Evolutionary conservation across 306 rosid species (phyloP), one percentile per base, ranked within the genome.

Genomic region (Pterocarpus santalinus): DNA sequence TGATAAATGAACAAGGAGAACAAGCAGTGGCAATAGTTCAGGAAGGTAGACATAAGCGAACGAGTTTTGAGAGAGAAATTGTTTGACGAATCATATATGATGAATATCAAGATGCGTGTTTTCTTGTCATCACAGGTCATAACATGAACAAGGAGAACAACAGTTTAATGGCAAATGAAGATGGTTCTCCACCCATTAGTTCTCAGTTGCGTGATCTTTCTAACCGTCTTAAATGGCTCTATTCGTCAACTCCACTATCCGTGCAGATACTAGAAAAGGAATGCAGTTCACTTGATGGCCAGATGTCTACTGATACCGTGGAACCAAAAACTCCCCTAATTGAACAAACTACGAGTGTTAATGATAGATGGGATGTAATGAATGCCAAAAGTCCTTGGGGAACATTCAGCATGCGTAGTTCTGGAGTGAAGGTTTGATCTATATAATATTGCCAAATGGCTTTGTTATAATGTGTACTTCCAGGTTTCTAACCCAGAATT

Each of bases 121-220:
- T 32, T 51, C 75, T 35, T 63, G 70, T 63, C 65, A 71, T 87
- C 64, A 65, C 80, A 95, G 98, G 38, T 44, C 60, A 80, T 36
- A 17, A 22, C 36, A 47, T 75, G 44, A 88, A 73, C 52, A 88
- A 86, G 82, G 95, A 93, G 75, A 89, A 88, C 66, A 65, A 28
- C 32, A 49, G 55, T 60, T 36, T 65, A 39, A 17, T 17, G 65
- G 81, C 77, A 69, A 79, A 77, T 30, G 85, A 64, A 57, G 80
- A 75, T 64, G 78, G 32, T 30, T 89, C 98, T 4, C 97, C 98
- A 30, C 90, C 94, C n/a, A 75, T 95, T n/a, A 95, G 97, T 79
- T 81, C 73, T 77, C 90, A 89, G 69, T 41, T 95, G 56, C 90
- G 89, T 38, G 96, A 89, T 41, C 62, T 95, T 64, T 88, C 94